Base-by-base conservation (phyloP, 2,329 filamentous ascomycete species). In the Fusarium drepaniforme region DNA sequence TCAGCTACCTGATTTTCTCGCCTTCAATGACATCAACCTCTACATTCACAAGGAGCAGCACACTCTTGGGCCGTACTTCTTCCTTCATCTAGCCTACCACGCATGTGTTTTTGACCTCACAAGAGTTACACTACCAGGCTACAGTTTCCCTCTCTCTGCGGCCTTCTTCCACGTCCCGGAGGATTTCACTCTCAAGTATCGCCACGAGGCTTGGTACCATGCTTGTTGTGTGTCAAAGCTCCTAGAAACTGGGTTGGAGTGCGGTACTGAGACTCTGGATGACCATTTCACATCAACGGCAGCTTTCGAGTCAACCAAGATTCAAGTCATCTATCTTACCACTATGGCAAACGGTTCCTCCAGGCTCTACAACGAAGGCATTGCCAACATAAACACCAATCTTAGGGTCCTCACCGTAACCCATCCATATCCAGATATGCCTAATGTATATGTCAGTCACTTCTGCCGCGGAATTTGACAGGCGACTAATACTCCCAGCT, bases 11-110 rank as follows among this genome's bases (percentile, higher is more conserved):
- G 61, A 64, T n/a, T 64, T 64, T 56, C 61, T 64, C 30, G 33
- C 23, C 21, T 53, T 51, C 44, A 64, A 53, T 13, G 61, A 64
- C 18, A 18, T 64, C 18, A 64, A 64, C 33, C 53, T 53, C 8
- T 64, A 64, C 16, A 64, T 64, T 16, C 61, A 64, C 23, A 30
- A 64, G 18, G 61, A 64, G 25, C 44, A 64, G 16, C 21, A 53
- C 33, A 64, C 61, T 9, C 40, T 64, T n/a, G 51, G 28, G 18
- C 18, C 51, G 5, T 56, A 56, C 51, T 56, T 56, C 28, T 56
- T 35, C 3, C 28, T 56, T 35, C 51, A 35, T 6, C 51, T 56
- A 9, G 18, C 51, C 18, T 56, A 56, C 15, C 51, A 56, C n/a
- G 30, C 51, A n/a, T 56, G 51, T 8, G 51, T 56, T 4, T 56